Base-by-base conservation (phyloP, 257 asterid species). In the Nicotiana paniculata region DNA sequence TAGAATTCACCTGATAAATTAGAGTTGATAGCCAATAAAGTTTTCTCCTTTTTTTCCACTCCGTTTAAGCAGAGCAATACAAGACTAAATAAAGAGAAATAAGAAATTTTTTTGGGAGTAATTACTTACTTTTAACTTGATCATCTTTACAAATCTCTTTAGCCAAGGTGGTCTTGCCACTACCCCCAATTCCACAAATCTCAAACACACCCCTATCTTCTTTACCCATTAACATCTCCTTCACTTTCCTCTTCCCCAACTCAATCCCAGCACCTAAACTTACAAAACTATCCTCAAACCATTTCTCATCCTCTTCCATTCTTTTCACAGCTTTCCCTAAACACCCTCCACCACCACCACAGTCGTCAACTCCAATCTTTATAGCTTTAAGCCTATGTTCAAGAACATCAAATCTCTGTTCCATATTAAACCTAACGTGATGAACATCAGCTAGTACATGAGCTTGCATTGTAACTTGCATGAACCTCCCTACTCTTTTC, bases 111-210 rank as follows among this genome's bases (percentile, higher is more conserved):
- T 79, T 46, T 37, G 16, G 26, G 72, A 59, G 17, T 33, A 68
- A 15, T 37, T 48, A 86, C 91, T 84, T 84, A 93, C 99, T 88
- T 82, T 69, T 90, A 37, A 95, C 87, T 83, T 95, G 86, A 48
- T 86, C 90, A 67, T 95, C 99, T 80, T 85, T 88, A 87, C 88
- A 92, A 81, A 95, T 88, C 88, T 93, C 99, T 90, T 93, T 88
- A 55, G 99, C 99, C 74, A 95, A 95, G 24, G 98, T 95, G 63
- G 99, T 93, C 86, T 95, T 95, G 9, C 99, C 99, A 24, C 93
- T 91, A 26, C 99, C 99, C 0, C 98, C 97, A 21, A 95, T 93
- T 26, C 99, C 99, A 76, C 90, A 92, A 81, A 93, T 88, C 39
- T 95, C 98, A 15, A 91, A 85, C 28, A 92, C 95, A 39, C 76